These are phyloP conservation scores for Talaromyces sp. DNA, from an alignment of 2,329 filamentous ascomycete species.

Conservation along the genomic window DNA sequence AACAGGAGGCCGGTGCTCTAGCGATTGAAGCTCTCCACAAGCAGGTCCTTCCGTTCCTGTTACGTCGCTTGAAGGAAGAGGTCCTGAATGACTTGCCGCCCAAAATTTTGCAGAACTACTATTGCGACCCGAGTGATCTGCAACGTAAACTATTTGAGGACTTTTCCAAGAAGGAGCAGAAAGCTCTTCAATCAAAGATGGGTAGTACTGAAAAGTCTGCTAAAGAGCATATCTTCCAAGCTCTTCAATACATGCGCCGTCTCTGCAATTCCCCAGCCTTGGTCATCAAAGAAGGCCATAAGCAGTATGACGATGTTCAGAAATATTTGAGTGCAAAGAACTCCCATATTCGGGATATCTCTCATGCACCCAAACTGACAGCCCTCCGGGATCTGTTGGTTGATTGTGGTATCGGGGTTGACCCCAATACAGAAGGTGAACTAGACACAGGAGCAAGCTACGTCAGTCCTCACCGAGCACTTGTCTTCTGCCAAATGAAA, in stretches of 20 bases:
- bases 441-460: slow-evolving; percentile 63
- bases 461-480: slow-evolving; percentile 89
- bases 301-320: slow-evolving; percentile 83
- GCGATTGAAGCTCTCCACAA: slow-evolving; percentile 98
- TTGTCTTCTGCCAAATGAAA: slow-evolving; percentile 99
- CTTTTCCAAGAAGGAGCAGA: slow-evolving; percentile 89
- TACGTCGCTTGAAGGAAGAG: slow-evolving; percentile 94
- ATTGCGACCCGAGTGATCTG: slow-evolving; percentile 92
- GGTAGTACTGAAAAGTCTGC: slow-evolving; percentile 81
- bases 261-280: slow-evolving; percentile 95
- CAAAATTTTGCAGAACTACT: slow-evolving; percentile 99
- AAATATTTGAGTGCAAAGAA: slow-evolving; percentile 71
- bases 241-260: slow-evolving; percentile 98
- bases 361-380: slow-evolving; percentile 86
- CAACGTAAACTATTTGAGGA: slow-evolving; percentile 95
- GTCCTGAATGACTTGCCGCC: slow-evolving; percentile 92
- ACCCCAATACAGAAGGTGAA: slow-evolving; percentile 51
- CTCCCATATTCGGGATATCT: slow-evolving; percentile 75
- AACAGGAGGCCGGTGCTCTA: slow-evolving; percentile 92
- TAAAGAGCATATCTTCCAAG: slow-evolving; percentile 98
- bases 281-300: slow-evolving; percentile 91
- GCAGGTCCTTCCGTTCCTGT: slow-evolving; percentile 91
- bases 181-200: slow-evolving; percentile 77
- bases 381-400: slow-evolving; percentile 88
- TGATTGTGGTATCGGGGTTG: slow-evolving; percentile 92